These are phyloP conservation scores for Skeletonema tropicum DNA, from an alignment of 108 stramenopile genomes.

Conservation along the genomic window DNA sequence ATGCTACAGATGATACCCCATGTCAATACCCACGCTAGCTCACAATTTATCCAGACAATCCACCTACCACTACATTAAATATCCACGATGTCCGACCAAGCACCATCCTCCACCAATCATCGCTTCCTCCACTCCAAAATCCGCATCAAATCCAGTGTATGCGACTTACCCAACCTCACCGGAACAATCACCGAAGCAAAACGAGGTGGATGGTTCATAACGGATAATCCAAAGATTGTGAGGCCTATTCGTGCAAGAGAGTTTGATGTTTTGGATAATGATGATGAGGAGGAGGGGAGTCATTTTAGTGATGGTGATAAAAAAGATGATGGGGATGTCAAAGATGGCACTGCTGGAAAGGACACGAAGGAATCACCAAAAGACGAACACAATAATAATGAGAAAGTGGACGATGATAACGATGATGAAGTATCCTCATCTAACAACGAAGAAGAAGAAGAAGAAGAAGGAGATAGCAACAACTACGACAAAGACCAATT, in stretches of 20 bases:
- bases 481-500: neutral
- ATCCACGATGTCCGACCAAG: too few species aligned
- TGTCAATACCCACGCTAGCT: too few species aligned
- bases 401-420: too few species aligned
- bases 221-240: constrained; percentile 14
- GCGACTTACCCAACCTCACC: neutral
- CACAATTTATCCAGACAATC: too few species aligned
- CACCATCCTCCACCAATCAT: neutral
- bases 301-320: neutral
- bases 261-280: constrained; percentile 7
- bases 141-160: neutral
- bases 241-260: constrained; percentile 9
- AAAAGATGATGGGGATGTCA: neutral
- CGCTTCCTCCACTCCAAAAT: neutral
- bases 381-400: too few species aligned
- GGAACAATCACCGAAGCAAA: constrained; percentile 5
- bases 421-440: too few species aligned
- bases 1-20: too few species aligned
- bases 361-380: too few species aligned
- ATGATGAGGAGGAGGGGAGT: neutral
- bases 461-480: neutral
- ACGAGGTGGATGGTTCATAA: constrained; percentile 20
- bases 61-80: too few species aligned
- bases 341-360: too few species aligned
- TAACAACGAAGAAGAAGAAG: too few species aligned